phyloP scores from a whole-genome alignment of 805 yeast species.

The Zygosaccharomyces bailii region DNA sequence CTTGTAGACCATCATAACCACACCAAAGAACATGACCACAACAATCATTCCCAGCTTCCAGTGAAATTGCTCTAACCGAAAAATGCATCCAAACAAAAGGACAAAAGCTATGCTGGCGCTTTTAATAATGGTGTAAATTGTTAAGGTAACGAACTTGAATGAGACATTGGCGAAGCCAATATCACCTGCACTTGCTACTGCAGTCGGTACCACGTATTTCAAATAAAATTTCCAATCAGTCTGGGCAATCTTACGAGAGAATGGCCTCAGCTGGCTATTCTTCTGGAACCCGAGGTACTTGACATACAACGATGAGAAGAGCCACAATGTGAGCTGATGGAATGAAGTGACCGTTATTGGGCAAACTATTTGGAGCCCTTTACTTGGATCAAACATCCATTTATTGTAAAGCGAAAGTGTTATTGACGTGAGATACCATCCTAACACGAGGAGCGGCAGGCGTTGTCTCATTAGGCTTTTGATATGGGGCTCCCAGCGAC shows the following conservation, averaged over 20 bases:
- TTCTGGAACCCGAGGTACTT: conserved; percentile 17
- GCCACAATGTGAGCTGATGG: conserved; percentile 68
- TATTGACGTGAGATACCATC: conserved; percentile 72
- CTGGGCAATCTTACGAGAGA: not conserved
- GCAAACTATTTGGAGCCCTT: conserved; percentile 70
- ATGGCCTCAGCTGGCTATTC: not conserved
- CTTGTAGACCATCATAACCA: conserved; percentile 77
- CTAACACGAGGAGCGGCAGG: conserved; percentile 31
- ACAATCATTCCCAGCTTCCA: conserved; percentile 69
- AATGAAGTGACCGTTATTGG: conserved; percentile 82
- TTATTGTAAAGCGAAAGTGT: conserved; percentile 80
- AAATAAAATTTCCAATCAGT: conserved; percentile 41
- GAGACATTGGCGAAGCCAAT: conserved; percentile 90
- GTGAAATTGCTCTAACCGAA: conserved; percentile 71
- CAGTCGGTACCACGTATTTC: conserved; percentile 71
- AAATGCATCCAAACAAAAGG: conserved; percentile 77
- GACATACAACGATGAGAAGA: conserved; percentile 48
- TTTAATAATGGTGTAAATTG: conserved; percentile 90
- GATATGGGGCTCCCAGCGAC: not conserved
- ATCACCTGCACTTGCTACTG: conserved; percentile 86
- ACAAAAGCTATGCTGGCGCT: conserved; percentile 88
- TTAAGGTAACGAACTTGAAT: conserved; percentile 70
- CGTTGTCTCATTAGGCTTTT: conserved; percentile 11
- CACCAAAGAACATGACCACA: conserved; percentile 75
- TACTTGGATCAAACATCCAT: conserved; percentile 85